These are phyloP conservation scores for Cyclotella baltica DNA, from an alignment of 108 stramenopile species.

Conservation along the genomic window DNA sequence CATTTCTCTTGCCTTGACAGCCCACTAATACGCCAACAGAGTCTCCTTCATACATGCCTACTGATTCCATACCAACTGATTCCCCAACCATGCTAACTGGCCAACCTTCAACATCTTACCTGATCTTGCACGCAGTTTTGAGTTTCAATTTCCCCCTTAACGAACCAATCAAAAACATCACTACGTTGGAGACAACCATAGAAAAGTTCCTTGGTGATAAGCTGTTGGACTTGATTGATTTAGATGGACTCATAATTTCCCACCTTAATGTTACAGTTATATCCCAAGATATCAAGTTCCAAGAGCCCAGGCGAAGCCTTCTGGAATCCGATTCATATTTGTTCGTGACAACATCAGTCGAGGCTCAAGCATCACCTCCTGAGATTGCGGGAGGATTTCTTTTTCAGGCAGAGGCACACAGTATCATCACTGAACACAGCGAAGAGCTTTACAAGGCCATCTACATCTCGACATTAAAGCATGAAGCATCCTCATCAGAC, in stretches of 20 bases:
- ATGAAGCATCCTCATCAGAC: conserved; percentile 5
- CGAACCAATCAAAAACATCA: neutral
- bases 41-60: neutral
- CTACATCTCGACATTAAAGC: conserved; percentile 18
- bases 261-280: conserved; percentile 18
- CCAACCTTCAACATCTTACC: conserved; percentile 1
- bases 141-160: conserved; percentile 22
- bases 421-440: conserved; percentile 14
- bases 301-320: neutral
- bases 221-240: conserved; percentile 15
- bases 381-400: conserved; percentile 15
- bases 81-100: neutral
- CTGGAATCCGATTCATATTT: conserved; percentile 10
- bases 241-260: neutral
- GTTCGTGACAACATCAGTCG: conserved; percentile 17
- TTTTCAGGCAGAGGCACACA: conserved; percentile 20
- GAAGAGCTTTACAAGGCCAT: conserved; percentile 23
- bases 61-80: neutral
- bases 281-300: conserved; percentile 7
- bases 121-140: conserved; percentile 14
- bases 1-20: neutral
- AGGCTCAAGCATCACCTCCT: conserved; percentile 20
- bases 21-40: neutral
- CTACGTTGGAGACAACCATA: conserved; percentile 31
- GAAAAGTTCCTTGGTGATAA: conserved; percentile 25